Percentiles rank a stretch among this genome's conserved stretches.
Conservation (phyloP, 139 green algal genomes). For the Haematococcus lacustris region DNA sequence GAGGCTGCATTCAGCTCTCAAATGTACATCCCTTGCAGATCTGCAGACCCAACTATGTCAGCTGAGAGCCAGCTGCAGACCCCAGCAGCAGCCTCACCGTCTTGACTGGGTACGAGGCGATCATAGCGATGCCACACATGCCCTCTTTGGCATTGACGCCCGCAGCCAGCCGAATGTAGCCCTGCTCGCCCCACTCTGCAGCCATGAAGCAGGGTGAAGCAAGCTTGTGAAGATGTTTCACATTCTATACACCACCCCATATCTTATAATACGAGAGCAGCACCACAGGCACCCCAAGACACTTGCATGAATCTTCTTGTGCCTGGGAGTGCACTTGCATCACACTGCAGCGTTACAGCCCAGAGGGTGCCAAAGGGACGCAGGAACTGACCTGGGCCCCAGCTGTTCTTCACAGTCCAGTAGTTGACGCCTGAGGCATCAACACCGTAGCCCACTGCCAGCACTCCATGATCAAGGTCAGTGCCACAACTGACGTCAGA, state of each 20-base stretch:
- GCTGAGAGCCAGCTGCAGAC: too few relatives aligned
- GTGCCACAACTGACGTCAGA: conserved; percentile 27
- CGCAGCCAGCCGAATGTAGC: conserved; percentile 77
- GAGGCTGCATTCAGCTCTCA: too few relatives aligned
- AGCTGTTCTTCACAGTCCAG: conserved; percentile 97
- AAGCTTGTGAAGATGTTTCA: not conserved
- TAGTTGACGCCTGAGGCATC: conserved; percentile 48
- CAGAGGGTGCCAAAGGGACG: too few relatives aligned
- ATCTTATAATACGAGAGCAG: too few relatives aligned
- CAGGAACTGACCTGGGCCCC: conserved; percentile 63
- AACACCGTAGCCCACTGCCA: conserved; percentile 52
- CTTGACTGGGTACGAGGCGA: conserved; percentile 86
- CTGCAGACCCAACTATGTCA: too few relatives aligned
- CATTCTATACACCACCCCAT: not conserved
- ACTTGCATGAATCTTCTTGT: too few relatives aligned
- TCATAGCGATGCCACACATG: conserved; percentile 85
- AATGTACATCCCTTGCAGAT: too few relatives aligned
- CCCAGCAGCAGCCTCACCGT: conserved; percentile 8
- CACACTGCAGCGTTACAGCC: too few relatives aligned
- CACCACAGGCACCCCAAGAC: too few relatives aligned
- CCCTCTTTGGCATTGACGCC: conserved; percentile 33
- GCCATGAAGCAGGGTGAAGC: not conserved
- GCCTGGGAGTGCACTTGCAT: too few relatives aligned
- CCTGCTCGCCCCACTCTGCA: conserved; percentile 76
- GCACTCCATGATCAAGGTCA: conserved; percentile 87